Base-by-base conservation (phyloP, 208 protist species). In the Trypanosoma avium region DNA sequence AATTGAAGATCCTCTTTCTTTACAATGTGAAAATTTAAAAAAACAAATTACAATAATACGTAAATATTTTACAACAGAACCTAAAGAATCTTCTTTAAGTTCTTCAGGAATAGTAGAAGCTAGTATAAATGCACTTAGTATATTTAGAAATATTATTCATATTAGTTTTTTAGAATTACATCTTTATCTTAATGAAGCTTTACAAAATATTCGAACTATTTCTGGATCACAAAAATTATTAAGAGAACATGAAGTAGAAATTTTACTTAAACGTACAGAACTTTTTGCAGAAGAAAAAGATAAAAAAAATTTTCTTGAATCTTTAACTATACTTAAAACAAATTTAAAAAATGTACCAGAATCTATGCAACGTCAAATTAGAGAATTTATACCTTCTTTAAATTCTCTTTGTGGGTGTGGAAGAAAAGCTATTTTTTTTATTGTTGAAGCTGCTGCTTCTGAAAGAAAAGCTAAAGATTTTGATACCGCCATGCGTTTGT, bases 151-250 rank as follows among this genome's bases (percentile, higher is more conserved):
- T 5, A 68, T 91, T 8, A 24, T 93, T 32, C 58, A 70, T 1
- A 21, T 83, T 3, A 72, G 69, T 24, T 74, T 84, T 30, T 48
- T 42, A 15, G 86, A 91, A 71, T 36, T 93, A 24, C 81, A 91
- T 24, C 26, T 92, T 10, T 92, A 90, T 47, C 69, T 96, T 55
- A 30, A 61, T 2, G 86, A 93, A 62, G 75, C 87, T 3, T 65
- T 90, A 26, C 77, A 84, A 26, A 81, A 90, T 69, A 75, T 88
- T 24, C 57, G 79, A n/a, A 21, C 35, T 26, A 35, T 43, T 29
- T 22, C 48, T 22, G 56, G 26, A 22, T 64, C 48, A 40, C n/a
- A 62, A 10, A 19, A 50, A 2, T 48, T 76, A 50, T 63, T 93
- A 38, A 73, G 59, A 22, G 84, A 82, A 22, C 77, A 82, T 12